Base-by-base conservation (phyloP, 768 basidiomycete genomes). In the Psilocybe tampanensis region DNA sequence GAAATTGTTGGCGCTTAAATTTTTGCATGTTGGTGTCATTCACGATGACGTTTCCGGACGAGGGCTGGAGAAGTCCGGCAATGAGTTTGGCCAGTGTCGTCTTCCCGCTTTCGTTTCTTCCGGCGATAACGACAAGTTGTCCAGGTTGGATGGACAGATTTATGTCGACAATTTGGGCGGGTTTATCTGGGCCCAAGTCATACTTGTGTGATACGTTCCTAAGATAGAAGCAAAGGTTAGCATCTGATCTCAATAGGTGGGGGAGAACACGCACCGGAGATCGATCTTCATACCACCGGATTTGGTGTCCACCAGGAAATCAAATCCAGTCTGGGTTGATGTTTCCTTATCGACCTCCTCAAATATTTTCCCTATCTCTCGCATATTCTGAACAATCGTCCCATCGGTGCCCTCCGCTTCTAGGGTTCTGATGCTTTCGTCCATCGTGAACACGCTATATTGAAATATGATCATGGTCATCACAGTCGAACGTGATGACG, bases 91-190 rank as follows among this genome's bases (percentile, higher is more conserved):
- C 67, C 23, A 85, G 60, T 0, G 82, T 82, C 0, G 80, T 77
- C 60, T 85, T 85, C 2, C 83, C 83, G 51, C 77, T 77, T 5
- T 83, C 84, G 56, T 85, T 86, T 0, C 68, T 67, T 18, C 85
- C 84, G 1, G 85, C 83, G 15, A 86, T 72, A 33, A 85, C 78
- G 18, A 81, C 76, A 8, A 85, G 70, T 24, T 79, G 74, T 2
- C 81, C 81, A 1, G 79, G 66, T 29, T 74, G 66, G 45, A 86
- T 78, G 3, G 56, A 70, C 22, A 84, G 69, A 4, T 77, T 76
- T 8, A 84, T 65, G 17, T 73, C 64, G 11, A 67, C 64, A n/a
- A 84, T 48, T 3, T 74, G n/a, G n/a, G n/a, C 77, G 13, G 70
- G 69, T 1, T 9, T 12, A 6, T 9, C 34, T 4, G 34, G 41